Conservation (phyloP, 2,329 filamentous ascomycete species). For the Nakataea oryzae region DNA sequence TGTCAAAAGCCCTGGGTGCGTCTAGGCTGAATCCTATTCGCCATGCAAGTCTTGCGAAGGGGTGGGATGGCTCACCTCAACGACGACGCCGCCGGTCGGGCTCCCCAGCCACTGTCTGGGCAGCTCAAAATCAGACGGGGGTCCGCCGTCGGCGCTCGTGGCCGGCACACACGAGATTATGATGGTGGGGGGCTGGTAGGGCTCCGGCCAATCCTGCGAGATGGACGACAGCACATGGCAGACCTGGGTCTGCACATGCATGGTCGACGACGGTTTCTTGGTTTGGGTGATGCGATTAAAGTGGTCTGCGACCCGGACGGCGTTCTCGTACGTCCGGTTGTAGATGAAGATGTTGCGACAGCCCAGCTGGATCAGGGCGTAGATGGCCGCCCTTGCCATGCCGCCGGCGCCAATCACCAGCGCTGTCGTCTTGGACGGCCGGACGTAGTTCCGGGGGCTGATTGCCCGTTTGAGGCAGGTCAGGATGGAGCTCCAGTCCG, state of each 20-base stretch:
- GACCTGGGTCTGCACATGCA: conserved; percentile 17
- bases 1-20: neutral
- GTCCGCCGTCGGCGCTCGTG: conserved; percentile 46
- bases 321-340: conserved; percentile 54
- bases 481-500: conserved; percentile 27
- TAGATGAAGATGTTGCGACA: conserved; percentile 63
- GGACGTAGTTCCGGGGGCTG: conserved; percentile 54
- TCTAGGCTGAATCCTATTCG: neutral
- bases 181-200: conserved; percentile 55
- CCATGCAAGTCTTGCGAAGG: neutral
- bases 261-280: conserved; percentile 12
- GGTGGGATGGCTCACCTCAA: conserved; percentile 37
- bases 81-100: conserved; percentile 60
- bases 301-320: conserved; percentile 52
- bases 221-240: conserved; percentile 47
- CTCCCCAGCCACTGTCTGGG: conserved; percentile 60
- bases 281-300: conserved; percentile 45
- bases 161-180: conserved; percentile 64
- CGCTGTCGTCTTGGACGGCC: conserved; percentile 38
- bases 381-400: conserved; percentile 66
- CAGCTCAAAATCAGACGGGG: conserved; percentile 59
- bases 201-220: conserved; percentile 52
- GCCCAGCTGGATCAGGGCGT: conserved; percentile 62
- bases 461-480: conserved; percentile 57
- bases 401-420: conserved; percentile 55